These are phyloP conservation scores for Heritiera littoralis DNA, from an alignment of 345 rosid genomes.

Conservation along the genomic window DNA sequence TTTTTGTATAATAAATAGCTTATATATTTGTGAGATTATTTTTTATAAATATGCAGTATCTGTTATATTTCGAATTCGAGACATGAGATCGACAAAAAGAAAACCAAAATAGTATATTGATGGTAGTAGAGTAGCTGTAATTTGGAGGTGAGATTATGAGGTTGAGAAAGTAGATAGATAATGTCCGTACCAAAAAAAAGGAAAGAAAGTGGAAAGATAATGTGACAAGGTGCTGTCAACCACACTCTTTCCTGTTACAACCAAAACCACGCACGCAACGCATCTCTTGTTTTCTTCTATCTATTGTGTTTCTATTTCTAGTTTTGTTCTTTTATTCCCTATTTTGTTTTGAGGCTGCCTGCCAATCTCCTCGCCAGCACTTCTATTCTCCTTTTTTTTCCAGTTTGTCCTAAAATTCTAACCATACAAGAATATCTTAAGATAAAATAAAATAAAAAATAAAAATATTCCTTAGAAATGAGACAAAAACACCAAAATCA, in stretches of 20 bases:
- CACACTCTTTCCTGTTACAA: constrained; percentile 45
- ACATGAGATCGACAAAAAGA: neutral
- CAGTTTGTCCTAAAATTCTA: neutral
- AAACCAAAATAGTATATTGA: neutral
- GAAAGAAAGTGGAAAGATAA: constrained; percentile 45
- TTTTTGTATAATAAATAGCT: too few species aligned
- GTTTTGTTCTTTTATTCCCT: neutral
- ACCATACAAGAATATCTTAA: neutral
- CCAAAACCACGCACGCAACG: constrained; percentile 35
- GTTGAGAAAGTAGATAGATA: constrained; percentile 42
- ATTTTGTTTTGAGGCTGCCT: constrained; percentile 4
- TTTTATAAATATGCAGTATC: too few species aligned
- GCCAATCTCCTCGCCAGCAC: neutral
- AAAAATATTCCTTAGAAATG: neutral
- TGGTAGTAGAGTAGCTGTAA: neutral
- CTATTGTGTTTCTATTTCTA: neutral
- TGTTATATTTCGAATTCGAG: too few species aligned
- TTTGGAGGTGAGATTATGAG: constrained; percentile 41
- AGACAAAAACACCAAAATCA: neutral
- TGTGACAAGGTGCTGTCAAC: constrained; percentile 56
- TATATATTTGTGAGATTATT: too few species aligned
- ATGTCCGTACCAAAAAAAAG: too few species aligned
- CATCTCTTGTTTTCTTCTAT: too few species aligned
- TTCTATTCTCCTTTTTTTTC: too few species aligned
- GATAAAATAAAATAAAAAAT: neutral